phyloP scores from a whole-genome alignment of 1,284 basidiomycete genomes.

The Naganishia albida region DNA sequence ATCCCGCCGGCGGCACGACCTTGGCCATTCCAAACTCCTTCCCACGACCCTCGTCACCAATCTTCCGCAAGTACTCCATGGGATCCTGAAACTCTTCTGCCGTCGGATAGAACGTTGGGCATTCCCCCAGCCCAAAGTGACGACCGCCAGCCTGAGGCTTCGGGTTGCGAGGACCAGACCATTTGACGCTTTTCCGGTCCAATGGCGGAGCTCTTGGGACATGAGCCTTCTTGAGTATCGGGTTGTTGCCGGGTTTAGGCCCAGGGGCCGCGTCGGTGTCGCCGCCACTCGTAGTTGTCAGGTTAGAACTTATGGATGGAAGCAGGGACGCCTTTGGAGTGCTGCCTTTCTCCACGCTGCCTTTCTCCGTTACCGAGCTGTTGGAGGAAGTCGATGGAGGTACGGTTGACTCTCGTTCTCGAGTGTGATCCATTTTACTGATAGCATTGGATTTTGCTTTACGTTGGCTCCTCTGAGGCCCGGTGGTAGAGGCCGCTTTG shows the following conservation, averaged over 20 bases:
- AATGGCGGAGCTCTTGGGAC: slow-evolving; percentile 25
- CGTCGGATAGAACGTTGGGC: slow-evolving; percentile 85
- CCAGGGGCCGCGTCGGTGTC: background rate
- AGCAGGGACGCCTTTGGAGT: slow-evolving; percentile 12
- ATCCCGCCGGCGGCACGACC: slow-evolving; percentile 87
- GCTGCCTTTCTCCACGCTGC: slow-evolving; percentile 1
- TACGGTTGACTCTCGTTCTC: slow-evolving; percentile 9
- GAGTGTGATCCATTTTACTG: slow-evolving; percentile 23
- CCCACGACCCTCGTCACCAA: slow-evolving; percentile 67
- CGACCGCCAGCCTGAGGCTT: slow-evolving; percentile 6
- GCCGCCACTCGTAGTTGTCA: background rate
- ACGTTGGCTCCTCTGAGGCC: slow-evolving; percentile 13
- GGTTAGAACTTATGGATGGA: slow-evolving; percentile 8
- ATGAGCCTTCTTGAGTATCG: slow-evolving; percentile 28
- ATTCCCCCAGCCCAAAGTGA: slow-evolving; percentile 79
- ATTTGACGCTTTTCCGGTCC: slow-evolving; percentile 23
- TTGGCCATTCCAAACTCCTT: slow-evolving; percentile 90
- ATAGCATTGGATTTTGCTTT: slow-evolving; percentile 31
- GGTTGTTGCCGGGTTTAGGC: slow-evolving; percentile 30
- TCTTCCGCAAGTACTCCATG: slow-evolving; percentile 89
- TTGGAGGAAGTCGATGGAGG: slow-evolving; percentile 4
- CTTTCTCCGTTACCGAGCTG: slow-evolving; percentile 7
- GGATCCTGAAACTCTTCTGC: slow-evolving; percentile 90
- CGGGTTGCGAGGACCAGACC: slow-evolving; percentile 23
- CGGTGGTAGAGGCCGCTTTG: background rate